These are phyloP conservation scores for Dryadomyces sulphureus DNA, from an alignment of 2,329 filamentous ascomycete species.

Conservation along the genomic window DNA sequence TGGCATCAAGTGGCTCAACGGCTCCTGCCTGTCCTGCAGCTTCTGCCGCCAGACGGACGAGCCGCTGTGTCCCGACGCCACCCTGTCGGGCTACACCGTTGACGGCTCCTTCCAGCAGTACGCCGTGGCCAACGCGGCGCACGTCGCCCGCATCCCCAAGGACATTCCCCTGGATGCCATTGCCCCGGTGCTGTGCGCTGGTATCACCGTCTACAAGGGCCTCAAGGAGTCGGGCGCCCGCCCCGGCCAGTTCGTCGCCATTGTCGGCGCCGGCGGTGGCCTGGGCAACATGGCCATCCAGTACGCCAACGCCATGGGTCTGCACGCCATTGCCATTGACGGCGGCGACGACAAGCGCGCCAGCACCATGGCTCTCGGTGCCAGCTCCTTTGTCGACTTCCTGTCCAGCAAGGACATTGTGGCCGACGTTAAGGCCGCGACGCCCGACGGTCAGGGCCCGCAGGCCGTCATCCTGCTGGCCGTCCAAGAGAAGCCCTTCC, in stretches of 20 bases:
- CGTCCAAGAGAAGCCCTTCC: constrained; percentile 82
- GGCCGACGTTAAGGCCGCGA: constrained; percentile 69
- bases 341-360: constrained; percentile 38
- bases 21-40: constrained; percentile 66
- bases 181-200: constrained; percentile 33
- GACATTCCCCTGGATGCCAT: constrained; percentile 61
- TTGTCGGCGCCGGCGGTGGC: constrained; percentile 94
- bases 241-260: constrained; percentile 72
- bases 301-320: constrained; percentile 88
- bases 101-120: constrained; percentile 93
- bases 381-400: constrained; percentile 68
- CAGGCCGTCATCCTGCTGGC: constrained; percentile 80
- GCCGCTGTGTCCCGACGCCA: constrained; percentile 61
- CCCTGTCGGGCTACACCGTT: constrained; percentile 81
- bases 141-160: constrained; percentile 71
- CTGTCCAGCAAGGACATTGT: constrained; percentile 60
- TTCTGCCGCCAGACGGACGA: constrained; percentile 76
- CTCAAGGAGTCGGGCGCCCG: constrained; percentile 22
- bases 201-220: constrained; percentile 28
- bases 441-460: constrained; percentile 66
- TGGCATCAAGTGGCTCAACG: constrained; percentile 89
- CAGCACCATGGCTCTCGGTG: constrained; percentile 51
- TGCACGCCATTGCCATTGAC: constrained; percentile 93
- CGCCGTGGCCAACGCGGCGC: constrained; percentile 70
- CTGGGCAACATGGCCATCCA: constrained; percentile 85